Conservation (phyloP, 768 basidiomycete species). For the Steccherinum ochraceum region DNA sequence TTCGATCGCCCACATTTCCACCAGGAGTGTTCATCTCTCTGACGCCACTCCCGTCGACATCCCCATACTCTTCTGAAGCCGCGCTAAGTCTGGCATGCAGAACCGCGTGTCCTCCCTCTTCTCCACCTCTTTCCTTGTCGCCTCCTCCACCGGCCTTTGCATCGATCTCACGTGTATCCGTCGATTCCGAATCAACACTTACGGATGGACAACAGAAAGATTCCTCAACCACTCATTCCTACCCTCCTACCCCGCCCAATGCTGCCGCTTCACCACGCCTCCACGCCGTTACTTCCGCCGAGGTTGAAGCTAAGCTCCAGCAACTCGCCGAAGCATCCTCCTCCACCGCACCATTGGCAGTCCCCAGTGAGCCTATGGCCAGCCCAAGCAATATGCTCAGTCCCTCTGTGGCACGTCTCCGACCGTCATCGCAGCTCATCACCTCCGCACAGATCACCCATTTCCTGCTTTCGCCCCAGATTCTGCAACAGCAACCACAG, state of each 20-base stretch:
- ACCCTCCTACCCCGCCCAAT: constrained; percentile 28
- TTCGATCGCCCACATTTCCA: constrained; percentile 67
- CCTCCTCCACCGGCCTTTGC: constrained; percentile 8
- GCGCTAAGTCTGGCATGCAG: constrained; percentile 31
- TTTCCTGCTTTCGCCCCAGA: constrained; percentile 29
- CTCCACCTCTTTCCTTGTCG: constrained; percentile 3
- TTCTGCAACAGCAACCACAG: constrained; percentile 9
- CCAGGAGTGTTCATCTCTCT: constrained; percentile 35
- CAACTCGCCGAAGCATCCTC: constrained; percentile 13
- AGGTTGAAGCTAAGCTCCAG: constrained; percentile 22
- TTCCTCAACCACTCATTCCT: constrained; percentile 25
- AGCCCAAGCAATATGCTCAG: constrained; percentile 2
- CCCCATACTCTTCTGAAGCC: constrained; percentile 23
- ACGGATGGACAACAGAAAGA: constrained; percentile 16
- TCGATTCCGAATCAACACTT: constrained; percentile 24
- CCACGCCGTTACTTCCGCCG: background rate
- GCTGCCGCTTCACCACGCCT: constrained; percentile 10
- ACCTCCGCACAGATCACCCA: constrained; percentile 9
- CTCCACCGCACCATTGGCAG: constrained; percentile 1
- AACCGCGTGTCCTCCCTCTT: constrained; percentile 16
- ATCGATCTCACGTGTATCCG: constrained; percentile 8
- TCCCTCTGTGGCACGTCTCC: background rate
- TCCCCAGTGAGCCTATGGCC: background rate
- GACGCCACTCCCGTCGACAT: constrained; percentile 24
- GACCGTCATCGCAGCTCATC: background rate